Evolutionary conservation across 495 filamentous ascomycete genomes (phyloP).

Genomic region (Aspergillus cavernicola): DNA sequence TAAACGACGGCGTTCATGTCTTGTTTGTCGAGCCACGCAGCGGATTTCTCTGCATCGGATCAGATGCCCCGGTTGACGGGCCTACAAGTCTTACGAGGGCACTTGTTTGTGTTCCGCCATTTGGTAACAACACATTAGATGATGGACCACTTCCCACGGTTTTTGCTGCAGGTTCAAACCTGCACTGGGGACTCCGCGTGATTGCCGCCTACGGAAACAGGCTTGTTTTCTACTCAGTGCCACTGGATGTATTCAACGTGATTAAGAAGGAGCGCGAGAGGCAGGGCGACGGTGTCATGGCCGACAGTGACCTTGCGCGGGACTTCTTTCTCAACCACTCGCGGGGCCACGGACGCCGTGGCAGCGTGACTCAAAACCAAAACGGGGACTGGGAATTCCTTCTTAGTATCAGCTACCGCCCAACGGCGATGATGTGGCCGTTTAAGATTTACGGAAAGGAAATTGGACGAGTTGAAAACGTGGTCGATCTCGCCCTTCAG

Average conservation of each 20-base stretch:
- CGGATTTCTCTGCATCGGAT: conserved; percentile 60
- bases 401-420: conserved; percentile 32
- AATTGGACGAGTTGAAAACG: conserved; percentile 32
- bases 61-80: conserved; percentile 58
- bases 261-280: conserved; percentile 36
- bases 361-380: conserved; percentile 34
- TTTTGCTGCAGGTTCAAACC: conserved; percentile 58
- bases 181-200: conserved; percentile 60
- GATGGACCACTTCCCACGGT: conserved; percentile 42
- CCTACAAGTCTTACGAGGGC: conserved; percentile 45
- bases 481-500: conserved; percentile 38
- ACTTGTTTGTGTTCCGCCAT: conserved; percentile 38
- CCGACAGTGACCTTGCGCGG: conserved; percentile 30
- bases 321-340: conserved; percentile 35
- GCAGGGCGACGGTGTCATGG: conserved; percentile 35
- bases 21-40: conserved; percentile 65
- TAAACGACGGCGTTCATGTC: conserved; percentile 67
- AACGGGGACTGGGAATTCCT: conserved; percentile 42
- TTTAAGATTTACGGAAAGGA: conserved; percentile 44
- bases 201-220: conserved; percentile 53
- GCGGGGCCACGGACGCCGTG: conserved; percentile 25
- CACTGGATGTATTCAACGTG: conserved; percentile 55
- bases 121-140: conserved; percentile 28
- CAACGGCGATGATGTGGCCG: conserved; percentile 39
- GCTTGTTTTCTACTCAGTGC: conserved; percentile 61